These are phyloP conservation scores for Cyanidioschyzon merolae DNA, from an alignment of 23 red algal genomes.

Conservation along the genomic window DNA sequence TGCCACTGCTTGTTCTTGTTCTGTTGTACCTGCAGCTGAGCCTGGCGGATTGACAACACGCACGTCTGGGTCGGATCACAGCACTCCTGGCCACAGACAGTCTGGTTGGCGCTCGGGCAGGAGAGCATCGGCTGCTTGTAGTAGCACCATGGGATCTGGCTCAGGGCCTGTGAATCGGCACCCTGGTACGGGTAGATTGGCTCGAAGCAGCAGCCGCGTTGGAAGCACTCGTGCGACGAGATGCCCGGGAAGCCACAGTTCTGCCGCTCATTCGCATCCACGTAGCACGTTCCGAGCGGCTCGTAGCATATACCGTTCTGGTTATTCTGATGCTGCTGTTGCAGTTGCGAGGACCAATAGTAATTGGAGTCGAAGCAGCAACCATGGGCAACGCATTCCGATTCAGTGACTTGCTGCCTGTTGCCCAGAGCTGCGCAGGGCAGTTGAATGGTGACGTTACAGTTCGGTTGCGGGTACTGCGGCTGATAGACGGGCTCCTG, in stretches of 20 bases:
- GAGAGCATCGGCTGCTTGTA: background rate
- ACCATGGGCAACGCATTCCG: constrained; percentile 6
- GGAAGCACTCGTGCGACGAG: background rate
- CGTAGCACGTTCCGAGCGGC: constrained; percentile 18
- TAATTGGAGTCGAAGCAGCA: constrained; percentile 17
- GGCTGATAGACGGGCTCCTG: constrained; percentile 12
- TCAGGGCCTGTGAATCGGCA: background rate
- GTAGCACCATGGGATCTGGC: constrained; percentile 19
- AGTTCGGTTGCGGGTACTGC: constrained; percentile 10
- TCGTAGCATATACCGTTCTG: constrained; percentile 9
- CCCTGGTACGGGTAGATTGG: constrained; percentile 13
- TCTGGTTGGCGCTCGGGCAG: background rate
- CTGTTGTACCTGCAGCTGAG: background rate
- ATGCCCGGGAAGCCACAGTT: constrained; percentile 14
- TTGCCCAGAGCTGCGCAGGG: constrained; percentile 1
- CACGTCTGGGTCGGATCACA: constrained; percentile 11
- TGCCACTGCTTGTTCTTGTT: background rate
- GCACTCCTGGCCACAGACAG: constrained; percentile 15
- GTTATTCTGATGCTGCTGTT: background rate
- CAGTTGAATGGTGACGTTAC: constrained; percentile 7
- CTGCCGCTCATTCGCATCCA: constrained; percentile 8
- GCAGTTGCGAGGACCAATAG: background rate
- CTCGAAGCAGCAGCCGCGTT: constrained; percentile 19
- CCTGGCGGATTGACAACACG: background rate
- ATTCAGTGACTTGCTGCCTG: constrained; percentile 4